These are phyloP conservation scores for Collybia nuda DNA, from an alignment of 768 basidiomycete genomes.

Conservation along the genomic window DNA sequence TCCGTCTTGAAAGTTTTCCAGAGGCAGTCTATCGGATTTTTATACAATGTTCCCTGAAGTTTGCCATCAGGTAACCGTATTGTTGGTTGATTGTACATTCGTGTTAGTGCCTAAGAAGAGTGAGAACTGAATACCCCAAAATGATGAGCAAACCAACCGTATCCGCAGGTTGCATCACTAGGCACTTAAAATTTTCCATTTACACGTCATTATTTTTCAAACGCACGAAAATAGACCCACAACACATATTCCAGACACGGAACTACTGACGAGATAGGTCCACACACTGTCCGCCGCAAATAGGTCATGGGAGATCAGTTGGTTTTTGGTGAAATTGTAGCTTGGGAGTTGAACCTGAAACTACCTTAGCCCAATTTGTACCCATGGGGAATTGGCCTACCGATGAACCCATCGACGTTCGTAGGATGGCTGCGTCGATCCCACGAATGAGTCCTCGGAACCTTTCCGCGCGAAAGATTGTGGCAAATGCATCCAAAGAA, in stretches of 20 bases:
- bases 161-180: constrained; percentile 95
- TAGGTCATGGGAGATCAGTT: constrained; percentile 67
- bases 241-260: constrained; percentile 89
- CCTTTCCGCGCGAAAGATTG: constrained; percentile 78
- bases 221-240: constrained; percentile 43
- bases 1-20: constrained; percentile 94
- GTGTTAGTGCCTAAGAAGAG: constrained; percentile 69
- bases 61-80: constrained; percentile 67
- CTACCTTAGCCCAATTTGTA: constrained; percentile 1
- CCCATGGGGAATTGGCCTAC: constrained; percentile 31
- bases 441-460: constrained; percentile 83
- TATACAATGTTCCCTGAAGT: constrained; percentile 76
- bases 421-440: constrained; percentile 88
- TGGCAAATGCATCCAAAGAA: constrained; percentile 77
- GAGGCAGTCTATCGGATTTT: constrained; percentile 91
- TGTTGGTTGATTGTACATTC: constrained; percentile 96
- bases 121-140: constrained; percentile 7
- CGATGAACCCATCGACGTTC: constrained; percentile 94
- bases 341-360: constrained; percentile 90
- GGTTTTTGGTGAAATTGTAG: constrained; percentile 90
- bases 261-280: constrained; percentile 87
- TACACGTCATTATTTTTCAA: background rate
- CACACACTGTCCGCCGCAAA: constrained; percentile 75
- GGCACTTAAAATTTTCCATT: constrained; percentile 46
- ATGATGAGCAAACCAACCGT: constrained; percentile 42